Conservation (phyloP, 352 stramenopile species). For the Phytophthora fragariaefolia region DNA sequence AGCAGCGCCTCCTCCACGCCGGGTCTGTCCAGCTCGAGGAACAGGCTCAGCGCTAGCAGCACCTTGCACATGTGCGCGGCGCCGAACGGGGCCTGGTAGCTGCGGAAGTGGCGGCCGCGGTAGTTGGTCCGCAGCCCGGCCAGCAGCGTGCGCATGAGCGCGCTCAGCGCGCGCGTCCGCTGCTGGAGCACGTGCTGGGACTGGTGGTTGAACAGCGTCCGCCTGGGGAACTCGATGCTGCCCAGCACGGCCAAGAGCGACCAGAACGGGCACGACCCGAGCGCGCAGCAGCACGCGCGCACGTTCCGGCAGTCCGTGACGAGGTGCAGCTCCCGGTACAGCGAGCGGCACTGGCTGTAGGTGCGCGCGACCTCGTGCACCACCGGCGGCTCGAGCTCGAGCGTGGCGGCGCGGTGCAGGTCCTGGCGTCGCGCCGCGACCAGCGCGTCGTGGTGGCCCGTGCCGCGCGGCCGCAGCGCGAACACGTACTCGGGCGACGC, state of each 20-base stretch:
- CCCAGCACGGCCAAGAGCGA: conserved; percentile 52
- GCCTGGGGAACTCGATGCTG: conserved; percentile 56
- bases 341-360: conserved; percentile 59
- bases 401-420: conserved; percentile 33
- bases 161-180: conserved; percentile 30
- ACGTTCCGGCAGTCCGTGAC: conserved; percentile 52
- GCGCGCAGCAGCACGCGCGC: conserved; percentile 52
- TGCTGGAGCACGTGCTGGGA: conserved; percentile 41
- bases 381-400: conserved; percentile 21
- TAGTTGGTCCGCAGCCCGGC: conserved; percentile 41
- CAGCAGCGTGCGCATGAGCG: conserved; percentile 43
- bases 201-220: conserved; percentile 56
- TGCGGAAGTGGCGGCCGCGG: conserved; percentile 38
- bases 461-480: conserved; percentile 34
- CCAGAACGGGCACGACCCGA: conserved; percentile 69
- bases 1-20: conserved; percentile 35
- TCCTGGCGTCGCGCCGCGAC: conserved; percentile 26
- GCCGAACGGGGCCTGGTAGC: conserved; percentile 21
- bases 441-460: conserved; percentile 12
- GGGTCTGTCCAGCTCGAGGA: conserved; percentile 42
- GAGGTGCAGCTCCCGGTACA: conserved; percentile 51
- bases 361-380: conserved; percentile 53
- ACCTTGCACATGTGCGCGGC: conserved; percentile 44
- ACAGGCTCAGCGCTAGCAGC: conserved; percentile 41
- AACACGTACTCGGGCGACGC: conserved; percentile 61